Percentiles rank a stretch among this genome's conserved stretches.
These are phyloP conservation scores for Phylloporus sp. DNA, from an alignment of 768 basidiomycete species.

Conservation along the genomic window DNA sequence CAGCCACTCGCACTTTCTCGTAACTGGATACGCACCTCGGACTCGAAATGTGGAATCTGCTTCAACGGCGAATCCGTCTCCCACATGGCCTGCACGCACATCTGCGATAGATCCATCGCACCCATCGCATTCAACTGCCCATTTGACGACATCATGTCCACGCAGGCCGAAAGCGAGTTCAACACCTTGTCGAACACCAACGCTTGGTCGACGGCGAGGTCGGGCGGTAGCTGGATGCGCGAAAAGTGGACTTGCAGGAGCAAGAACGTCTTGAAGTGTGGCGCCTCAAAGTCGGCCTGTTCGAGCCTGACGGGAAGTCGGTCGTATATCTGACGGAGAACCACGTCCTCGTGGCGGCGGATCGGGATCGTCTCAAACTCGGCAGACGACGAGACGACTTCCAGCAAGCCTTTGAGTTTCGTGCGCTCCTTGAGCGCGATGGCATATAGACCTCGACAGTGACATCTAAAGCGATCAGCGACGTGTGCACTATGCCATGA, in stretches of 20 bases:
- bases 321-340: constrained; percentile 89
- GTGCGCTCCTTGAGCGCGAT: constrained; percentile 93
- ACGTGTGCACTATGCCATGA: not conserved
- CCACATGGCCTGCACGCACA: constrained; percentile 99
- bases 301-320: constrained; percentile 95
- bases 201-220: constrained; percentile 87
- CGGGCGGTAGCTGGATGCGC: constrained; percentile 84
- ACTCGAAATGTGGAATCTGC: constrained; percentile 95
- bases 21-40: constrained; percentile 56
- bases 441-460: constrained; percentile 96
- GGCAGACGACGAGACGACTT: constrained; percentile 94
- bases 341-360: constrained; percentile 82
- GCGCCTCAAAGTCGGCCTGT: constrained; percentile 79
- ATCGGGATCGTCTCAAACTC: constrained; percentile 96
- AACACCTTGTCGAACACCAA: constrained; percentile 86
- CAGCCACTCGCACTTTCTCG: too few relatives aligned
- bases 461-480: constrained; percentile 53
- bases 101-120: constrained; percentile 97
- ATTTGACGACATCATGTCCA: constrained; percentile 97
- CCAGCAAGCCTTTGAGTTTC: constrained; percentile 92
- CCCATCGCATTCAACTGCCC: constrained; percentile 91
- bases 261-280: constrained; percentile 97
- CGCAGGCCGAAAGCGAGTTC: constrained; percentile 88
- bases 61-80: constrained; percentile 93
- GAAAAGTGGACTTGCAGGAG: constrained; percentile 97